Evolutionary conservation across 257 asterid genomes (phyloP).

Genomic region (Solanum paucissectum): DNA sequence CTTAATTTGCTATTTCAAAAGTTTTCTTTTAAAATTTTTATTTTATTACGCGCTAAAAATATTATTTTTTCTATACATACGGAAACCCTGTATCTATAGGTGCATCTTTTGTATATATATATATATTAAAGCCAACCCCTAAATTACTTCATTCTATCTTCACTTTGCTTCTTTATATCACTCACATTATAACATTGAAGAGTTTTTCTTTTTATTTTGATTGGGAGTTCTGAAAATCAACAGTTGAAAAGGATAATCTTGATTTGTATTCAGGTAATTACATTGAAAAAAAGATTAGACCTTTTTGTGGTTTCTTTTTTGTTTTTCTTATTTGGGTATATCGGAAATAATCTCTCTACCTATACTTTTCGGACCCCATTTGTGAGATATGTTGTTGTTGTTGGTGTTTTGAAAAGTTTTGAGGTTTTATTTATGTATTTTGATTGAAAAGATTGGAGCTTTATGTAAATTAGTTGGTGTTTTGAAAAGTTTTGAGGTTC

Average conservation of each 20-base stretch:
- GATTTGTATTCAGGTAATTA: not conserved
- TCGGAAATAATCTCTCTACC: too few relatives aligned
- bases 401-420: not conserved
- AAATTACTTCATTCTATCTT: not conserved
- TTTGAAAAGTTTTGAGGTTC: not conserved
- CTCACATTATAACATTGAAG: not conserved
- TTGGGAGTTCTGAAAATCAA: not conserved
- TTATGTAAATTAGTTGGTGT: not conserved
- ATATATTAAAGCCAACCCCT: not conserved
- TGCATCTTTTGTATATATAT: not conserved
- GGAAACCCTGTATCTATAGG: not conserved
- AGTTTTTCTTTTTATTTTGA: not conserved
- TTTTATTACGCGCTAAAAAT: too few relatives aligned
- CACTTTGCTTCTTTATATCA: not conserved
- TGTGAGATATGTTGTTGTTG: not conserved
- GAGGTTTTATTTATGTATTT: not conserved
- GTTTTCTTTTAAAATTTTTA: too few relatives aligned
- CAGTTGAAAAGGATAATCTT: not conserved
- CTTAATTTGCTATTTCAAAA: not conserved
- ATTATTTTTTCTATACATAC: not conserved
- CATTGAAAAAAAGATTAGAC: not conserved
- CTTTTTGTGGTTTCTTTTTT: not conserved
- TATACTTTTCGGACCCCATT: too few relatives aligned
- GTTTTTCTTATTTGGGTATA: too few relatives aligned
- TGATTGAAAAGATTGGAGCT: not conserved